A percentile compares a stretch with the other conserved stretches of the same genome.
Evolutionary conservation across 2,329 filamentous ascomycete genomes (phyloP).

Genomic region (Polytolypa hystricis): DNA sequence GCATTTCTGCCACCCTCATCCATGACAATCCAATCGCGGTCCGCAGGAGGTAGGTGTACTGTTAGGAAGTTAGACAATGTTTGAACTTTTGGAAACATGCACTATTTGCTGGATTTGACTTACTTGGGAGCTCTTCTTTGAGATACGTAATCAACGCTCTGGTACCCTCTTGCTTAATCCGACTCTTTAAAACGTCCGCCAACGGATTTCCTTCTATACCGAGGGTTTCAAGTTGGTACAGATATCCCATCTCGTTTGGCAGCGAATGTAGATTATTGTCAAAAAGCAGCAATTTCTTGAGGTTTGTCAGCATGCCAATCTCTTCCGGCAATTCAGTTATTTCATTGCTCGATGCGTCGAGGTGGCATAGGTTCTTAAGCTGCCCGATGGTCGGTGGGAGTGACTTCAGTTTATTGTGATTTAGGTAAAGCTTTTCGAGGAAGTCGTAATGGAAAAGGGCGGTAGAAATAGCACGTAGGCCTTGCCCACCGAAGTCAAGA

Average conservation of each 20-base stretch:
- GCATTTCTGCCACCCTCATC: slow-evolving; percentile 37
- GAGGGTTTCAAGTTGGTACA: slow-evolving; percentile 78
- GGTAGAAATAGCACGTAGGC: slow-evolving; percentile 67
- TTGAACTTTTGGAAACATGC: neutral
- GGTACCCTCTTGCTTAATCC: slow-evolving; percentile 78
- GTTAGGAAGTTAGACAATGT: slow-evolving; percentile 11
- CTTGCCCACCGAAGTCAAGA: slow-evolving; percentile 92
- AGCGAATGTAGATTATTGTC: slow-evolving; percentile 78
- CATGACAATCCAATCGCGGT: slow-evolving; percentile 69
- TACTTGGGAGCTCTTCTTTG: slow-evolving; percentile 75
- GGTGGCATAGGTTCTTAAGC: slow-evolving; percentile 65
- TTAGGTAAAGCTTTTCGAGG: slow-evolving; percentile 82
- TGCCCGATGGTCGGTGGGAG: slow-evolving; percentile 75
- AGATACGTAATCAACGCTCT: slow-evolving; percentile 72
- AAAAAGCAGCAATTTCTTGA: slow-evolving; percentile 76
- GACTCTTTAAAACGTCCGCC: slow-evolving; percentile 62
- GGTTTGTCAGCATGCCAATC: slow-evolving; percentile 90
- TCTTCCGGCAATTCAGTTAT: slow-evolving; percentile 73
- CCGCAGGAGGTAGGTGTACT: slow-evolving; percentile 68
- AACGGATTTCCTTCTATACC: slow-evolving; percentile 89
- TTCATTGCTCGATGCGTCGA: slow-evolving; percentile 85
- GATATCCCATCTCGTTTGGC: slow-evolving; percentile 75
- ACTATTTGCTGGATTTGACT: slow-evolving; percentile 25
- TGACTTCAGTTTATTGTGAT: slow-evolving; percentile 75
- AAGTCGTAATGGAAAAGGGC: slow-evolving; percentile 82